Percentiles rank a stretch among this genome's conserved stretches.
These are phyloP conservation scores for Boechera retrofracta DNA, from an alignment of 345 rosid genomes.

Conservation along the genomic window DNA sequence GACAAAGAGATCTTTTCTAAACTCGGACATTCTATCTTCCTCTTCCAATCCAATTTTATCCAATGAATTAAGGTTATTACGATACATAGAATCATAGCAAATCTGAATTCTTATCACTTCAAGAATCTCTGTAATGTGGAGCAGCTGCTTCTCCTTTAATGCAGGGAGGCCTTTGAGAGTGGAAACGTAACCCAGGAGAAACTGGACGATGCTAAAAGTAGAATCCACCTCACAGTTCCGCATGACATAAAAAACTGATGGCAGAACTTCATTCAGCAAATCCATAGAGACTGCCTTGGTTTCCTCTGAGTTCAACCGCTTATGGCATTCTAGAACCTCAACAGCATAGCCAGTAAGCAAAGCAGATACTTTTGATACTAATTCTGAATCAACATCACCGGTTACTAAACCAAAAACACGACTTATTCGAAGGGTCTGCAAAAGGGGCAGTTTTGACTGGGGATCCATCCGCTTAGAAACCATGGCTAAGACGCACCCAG, in stretches of 20 bases:
- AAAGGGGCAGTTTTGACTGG: constrained; percentile 65
- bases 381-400: constrained; percentile 66
- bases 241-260: constrained; percentile 76
- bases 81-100: constrained; percentile 70
- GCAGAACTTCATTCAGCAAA: constrained; percentile 86
- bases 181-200: constrained; percentile 78
- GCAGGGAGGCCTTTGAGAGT: constrained; percentile 77
- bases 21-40: constrained; percentile 87
- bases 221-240: constrained; percentile 76
- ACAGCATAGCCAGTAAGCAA: constrained; percentile 83
- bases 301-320: constrained; percentile 65
- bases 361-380: constrained; percentile 63
- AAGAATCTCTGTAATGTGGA: constrained; percentile 71
- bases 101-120: constrained; percentile 83
- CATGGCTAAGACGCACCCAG: constrained; percentile 80
- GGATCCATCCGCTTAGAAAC: constrained; percentile 92
- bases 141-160: constrained; percentile 72
- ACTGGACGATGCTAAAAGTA: constrained; percentile 69
- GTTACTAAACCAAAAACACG: constrained; percentile 70
- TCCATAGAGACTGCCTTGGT: constrained; percentile 60
- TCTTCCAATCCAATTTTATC: constrained; percentile 92
- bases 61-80: constrained; percentile 69
- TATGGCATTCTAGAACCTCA: constrained; percentile 87
- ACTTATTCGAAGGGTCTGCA: constrained; percentile 70
- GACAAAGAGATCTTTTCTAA: constrained; percentile 82